These are phyloP conservation scores for Lasiodiplodia theobromae DNA, from an alignment of 2,329 filamentous ascomycete species.

Conservation along the genomic window DNA sequence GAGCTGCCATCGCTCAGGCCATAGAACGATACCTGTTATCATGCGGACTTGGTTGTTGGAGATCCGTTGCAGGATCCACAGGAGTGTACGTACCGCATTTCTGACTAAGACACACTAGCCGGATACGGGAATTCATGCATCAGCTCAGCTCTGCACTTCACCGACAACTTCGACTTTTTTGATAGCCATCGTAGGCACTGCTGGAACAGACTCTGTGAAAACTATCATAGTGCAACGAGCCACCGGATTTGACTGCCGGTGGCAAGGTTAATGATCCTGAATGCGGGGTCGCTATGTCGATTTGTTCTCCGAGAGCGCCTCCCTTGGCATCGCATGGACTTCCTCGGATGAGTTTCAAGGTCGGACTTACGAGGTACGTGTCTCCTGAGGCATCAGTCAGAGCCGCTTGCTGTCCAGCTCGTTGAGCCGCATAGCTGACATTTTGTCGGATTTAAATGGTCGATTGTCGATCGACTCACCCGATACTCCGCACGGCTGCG, in stretches of 20 bases:
- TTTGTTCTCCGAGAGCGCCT: conserved; percentile 7
- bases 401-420: not conserved
- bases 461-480: conserved; percentile 14
- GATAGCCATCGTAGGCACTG: not conserved
- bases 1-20: not conserved
- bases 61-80: conserved; percentile 4
- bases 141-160: not conserved
- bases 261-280: conserved; percentile 13
- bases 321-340: not conserved
- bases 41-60: not conserved
- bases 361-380: conserved; percentile 14
- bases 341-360: not conserved
- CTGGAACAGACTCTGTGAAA: not conserved
- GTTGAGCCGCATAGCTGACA: conserved; percentile 4
- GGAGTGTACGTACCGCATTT: not conserved
- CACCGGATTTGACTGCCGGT: conserved; percentile 4
- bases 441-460: conserved; percentile 22
- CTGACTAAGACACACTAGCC: conserved; percentile 15
- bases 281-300: conserved; percentile 6
- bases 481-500: conserved; percentile 27
- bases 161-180: not conserved
- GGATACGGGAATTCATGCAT: conserved; percentile 17
- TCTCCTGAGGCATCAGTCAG: not conserved
- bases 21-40: not conserved
- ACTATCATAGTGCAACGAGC: not conserved